Evolutionary conservation across 345 rosid genomes (phyloP), one percentile per base, ranked within the genome.

Genomic region (Eucalyptus caleyi): DNA sequence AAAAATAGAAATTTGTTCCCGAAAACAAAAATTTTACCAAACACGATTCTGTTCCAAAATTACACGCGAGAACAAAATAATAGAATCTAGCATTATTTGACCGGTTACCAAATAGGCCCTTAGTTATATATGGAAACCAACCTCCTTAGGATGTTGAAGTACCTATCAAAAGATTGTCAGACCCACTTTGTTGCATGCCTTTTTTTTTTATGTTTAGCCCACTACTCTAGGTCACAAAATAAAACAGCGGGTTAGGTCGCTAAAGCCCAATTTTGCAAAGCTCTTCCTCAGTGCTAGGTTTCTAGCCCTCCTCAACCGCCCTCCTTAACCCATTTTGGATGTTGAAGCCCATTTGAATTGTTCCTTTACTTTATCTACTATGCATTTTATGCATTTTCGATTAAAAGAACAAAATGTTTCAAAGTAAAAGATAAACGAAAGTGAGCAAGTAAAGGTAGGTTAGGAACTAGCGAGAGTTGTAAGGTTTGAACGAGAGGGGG

Each of bases 21-120:
- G 0, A 0, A 0, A 50, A 50, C 7, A 50, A 50, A 50, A 50
- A 3, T 51, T 51, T 51, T 51, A 51, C 2, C 2, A 51, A 18
- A 51, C 2, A 51, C 2, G 0, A 51, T 51, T 51, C 0, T 18
- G 0, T 18, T 51, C 23, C 2, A 51, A 51, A 51, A 3, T 18
- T 51, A 51, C 9, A 18, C 9, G 0, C 2, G 0, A 1, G 3
- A 51, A 51, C 2, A 51, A 51, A 51, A 51, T 0, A 51, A 51
- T 51, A 51, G 1, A 51, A 51, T 51, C 1, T 18, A 0, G 23
- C 1, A 51, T 0, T 51, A 0, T 51, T 51, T 51, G 0, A 18
- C 9, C 1, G 2, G 0, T 51, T 51, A 51, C 23, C 54, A 51
- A 51, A 51, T 18, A 18, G 0, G 2, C 23, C 24, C 23, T 53